Percentiles rank a stretch among this genome's conserved stretches.
phyloP scores from a whole-genome alignment of 805 yeast species.

The Komagataella populi region DNA sequence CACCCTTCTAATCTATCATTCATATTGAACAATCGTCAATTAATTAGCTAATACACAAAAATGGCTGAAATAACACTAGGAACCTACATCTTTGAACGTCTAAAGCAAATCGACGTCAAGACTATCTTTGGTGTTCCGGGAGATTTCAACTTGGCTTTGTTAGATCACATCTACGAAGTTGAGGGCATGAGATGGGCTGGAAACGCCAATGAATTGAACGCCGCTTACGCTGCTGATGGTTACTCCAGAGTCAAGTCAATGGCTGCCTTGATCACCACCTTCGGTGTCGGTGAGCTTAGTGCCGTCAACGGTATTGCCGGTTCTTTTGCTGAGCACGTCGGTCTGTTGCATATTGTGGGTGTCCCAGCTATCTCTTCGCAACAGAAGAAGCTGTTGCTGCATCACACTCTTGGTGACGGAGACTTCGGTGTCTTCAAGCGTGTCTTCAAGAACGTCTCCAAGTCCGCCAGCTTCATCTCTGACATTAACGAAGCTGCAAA shows the following conservation, averaged over 20 bases:
- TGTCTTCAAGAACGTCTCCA: slow-evolving; percentile 65
- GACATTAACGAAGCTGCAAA: slow-evolving; percentile 54
- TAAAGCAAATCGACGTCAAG: slow-evolving; percentile 55
- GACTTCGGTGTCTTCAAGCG: slow-evolving; percentile 67
- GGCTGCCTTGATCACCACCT: slow-evolving; percentile 67
- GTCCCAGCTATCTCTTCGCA: slow-evolving; percentile 69
- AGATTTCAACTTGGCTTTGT: slow-evolving; percentile 61
- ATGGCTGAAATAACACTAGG: slow-evolving; percentile 46
- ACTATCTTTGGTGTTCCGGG: slow-evolving; percentile 77
- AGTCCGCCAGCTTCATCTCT: slow-evolving; percentile 49
- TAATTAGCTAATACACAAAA: neutral
- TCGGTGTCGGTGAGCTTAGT: slow-evolving; percentile 83
- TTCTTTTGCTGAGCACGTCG: slow-evolving; percentile 81
- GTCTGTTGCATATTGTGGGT: slow-evolving; percentile 75
- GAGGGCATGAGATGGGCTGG: slow-evolving; percentile 81
- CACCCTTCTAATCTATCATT: neutral
- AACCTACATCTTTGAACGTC: slow-evolving; percentile 64
- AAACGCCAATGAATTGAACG: slow-evolving; percentile 81
- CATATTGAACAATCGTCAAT: neutral
- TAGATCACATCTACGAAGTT: slow-evolving; percentile 64
- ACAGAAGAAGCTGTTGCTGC: slow-evolving; percentile 58
- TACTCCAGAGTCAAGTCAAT: slow-evolving; percentile 72
- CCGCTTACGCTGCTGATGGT: slow-evolving; percentile 84
- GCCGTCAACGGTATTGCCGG: slow-evolving; percentile 85
- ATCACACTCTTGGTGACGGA: slow-evolving; percentile 78